A percentile compares a stretch with the other conserved stretches of the same genome.
These are phyloP conservation scores for Aspergillus fischeri DNA, from an alignment of 2,329 filamentous ascomycete genomes.

Conservation along the genomic window DNA sequence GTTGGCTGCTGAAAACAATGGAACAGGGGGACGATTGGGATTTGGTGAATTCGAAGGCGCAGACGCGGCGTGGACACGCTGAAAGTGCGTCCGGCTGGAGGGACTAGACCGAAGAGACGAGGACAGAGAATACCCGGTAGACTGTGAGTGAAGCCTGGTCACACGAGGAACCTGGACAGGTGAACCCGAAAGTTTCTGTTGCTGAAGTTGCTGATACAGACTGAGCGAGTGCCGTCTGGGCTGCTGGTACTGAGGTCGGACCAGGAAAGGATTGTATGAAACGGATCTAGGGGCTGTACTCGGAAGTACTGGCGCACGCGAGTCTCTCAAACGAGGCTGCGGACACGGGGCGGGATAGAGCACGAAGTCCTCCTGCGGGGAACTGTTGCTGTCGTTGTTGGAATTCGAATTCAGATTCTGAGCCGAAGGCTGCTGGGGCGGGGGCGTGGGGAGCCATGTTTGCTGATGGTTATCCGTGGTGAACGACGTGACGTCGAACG, in stretches of 20 bases:
- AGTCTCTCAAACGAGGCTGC: constrained; percentile 31
- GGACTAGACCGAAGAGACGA: constrained; percentile 36
- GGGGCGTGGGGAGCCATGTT: constrained; percentile 46
- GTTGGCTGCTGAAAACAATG: constrained; percentile 9
- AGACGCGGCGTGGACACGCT: constrained; percentile 34
- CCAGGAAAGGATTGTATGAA: constrained; percentile 30
- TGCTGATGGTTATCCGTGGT: constrained; percentile 47
- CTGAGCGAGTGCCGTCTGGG: constrained; percentile 34
- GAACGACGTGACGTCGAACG: constrained; percentile 46
- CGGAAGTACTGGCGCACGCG: constrained; percentile 31
- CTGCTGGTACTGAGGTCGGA: constrained; percentile 30
- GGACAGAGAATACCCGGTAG: constrained; percentile 37
- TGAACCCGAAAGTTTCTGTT: constrained; percentile 31
- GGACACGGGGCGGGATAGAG: constrained; percentile 36
- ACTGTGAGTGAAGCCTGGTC: constrained; percentile 35
- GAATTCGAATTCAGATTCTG: constrained; percentile 27
- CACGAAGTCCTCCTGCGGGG: constrained; percentile 42
- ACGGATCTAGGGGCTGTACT: constrained; percentile 36
- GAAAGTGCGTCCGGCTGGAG: constrained; percentile 27
- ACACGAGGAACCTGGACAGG: constrained; percentile 38
- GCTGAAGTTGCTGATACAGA: constrained; percentile 31
- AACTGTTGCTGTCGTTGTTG: constrained; percentile 28
- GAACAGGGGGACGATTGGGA: constrained; percentile 36
- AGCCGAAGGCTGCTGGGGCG: constrained; percentile 41
- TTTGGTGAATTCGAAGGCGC: constrained; percentile 36